Conservation (phyloP, 2,329 filamentous ascomycete species). For the Emmonsia crescens region DNA sequence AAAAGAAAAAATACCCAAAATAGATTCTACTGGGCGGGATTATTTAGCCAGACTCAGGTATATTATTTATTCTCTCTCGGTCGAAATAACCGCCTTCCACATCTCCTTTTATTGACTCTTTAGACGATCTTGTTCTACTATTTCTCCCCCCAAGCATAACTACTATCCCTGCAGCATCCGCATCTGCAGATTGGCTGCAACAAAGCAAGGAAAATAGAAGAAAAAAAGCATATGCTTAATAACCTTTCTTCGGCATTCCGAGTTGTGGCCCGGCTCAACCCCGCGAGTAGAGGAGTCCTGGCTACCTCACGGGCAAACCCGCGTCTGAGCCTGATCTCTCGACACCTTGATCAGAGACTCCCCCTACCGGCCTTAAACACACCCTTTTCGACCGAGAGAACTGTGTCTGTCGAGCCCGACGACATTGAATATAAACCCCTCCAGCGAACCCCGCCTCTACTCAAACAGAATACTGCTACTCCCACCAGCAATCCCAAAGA, state of each 20-base stretch:
- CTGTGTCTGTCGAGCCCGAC: constrained; percentile 40
- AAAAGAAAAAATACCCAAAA: background rate
- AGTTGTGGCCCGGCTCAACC: constrained; percentile 15
- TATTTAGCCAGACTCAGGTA: background rate
- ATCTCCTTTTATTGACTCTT: too few relatives aligned
- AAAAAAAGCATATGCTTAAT: constrained; percentile 1
- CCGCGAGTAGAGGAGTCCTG: constrained; percentile 34
- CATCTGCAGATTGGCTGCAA: background rate
- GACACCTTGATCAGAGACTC: constrained; percentile 46
- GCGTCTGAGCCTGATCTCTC: constrained; percentile 49
- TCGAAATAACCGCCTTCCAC: background rate
- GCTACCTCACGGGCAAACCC: constrained; percentile 39
- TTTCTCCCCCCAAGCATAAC: background rate
- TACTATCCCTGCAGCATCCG: background rate
- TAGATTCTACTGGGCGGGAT: background rate
- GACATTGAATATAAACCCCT: constrained; percentile 42
- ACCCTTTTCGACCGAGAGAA: constrained; percentile 51
- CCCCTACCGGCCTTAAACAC: constrained; percentile 51
- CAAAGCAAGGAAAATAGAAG: background rate
- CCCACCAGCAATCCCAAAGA: constrained; percentile 13
- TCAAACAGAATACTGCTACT: background rate
- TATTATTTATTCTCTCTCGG: background rate
- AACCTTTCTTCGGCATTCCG: constrained; percentile 11
- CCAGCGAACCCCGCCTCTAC: constrained; percentile 18
- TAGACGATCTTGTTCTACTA: too few relatives aligned